These are phyloP conservation scores for Pseudopithomyces maydicus DNA, from an alignment of 2,329 filamentous ascomycete species.

Conservation along the genomic window DNA sequence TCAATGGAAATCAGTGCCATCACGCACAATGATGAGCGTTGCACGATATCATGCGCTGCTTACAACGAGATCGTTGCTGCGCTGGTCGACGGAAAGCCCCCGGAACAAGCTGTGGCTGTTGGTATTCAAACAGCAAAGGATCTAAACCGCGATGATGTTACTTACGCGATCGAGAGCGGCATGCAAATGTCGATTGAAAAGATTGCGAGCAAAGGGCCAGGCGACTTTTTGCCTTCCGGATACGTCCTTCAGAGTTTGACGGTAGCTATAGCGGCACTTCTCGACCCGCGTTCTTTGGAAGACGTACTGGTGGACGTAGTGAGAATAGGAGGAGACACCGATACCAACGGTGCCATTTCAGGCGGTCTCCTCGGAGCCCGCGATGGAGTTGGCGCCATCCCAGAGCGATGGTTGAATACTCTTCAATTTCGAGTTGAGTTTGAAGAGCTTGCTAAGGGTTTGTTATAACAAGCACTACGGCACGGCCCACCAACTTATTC, in stretches of 20 bases:
- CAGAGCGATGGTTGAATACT: constrained; percentile 43
- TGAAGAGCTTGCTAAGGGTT: constrained; percentile 14
- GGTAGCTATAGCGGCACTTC: constrained; percentile 50
- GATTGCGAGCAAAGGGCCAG: constrained; percentile 42
- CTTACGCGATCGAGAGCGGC: constrained; percentile 23
- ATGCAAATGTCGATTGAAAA: constrained; percentile 24
- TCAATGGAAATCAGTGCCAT: constrained; percentile 24
- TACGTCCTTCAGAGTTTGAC: constrained; percentile 53
- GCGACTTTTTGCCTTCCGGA: constrained; percentile 38
- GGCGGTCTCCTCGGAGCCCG: constrained; percentile 54
- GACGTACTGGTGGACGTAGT: constrained; percentile 56
- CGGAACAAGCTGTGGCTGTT: constrained; percentile 15
- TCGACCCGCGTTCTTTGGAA: constrained; percentile 48
- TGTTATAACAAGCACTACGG: neutral
- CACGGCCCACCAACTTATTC: neutral
- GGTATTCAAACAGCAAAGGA: constrained; percentile 10
- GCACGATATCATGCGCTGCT: constrained; percentile 24
- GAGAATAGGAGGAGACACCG: constrained; percentile 52
- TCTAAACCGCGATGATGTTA: constrained; percentile 11
- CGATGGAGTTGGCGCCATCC: constrained; percentile 51
- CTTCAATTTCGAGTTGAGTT: constrained; percentile 31
- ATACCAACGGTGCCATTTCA: constrained; percentile 55
- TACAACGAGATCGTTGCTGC: constrained; percentile 32
- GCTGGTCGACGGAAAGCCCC: constrained; percentile 14
- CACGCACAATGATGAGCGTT: constrained; percentile 28